These are phyloP conservation scores for Pythium chondricola DNA, from an alignment of 352 stramenopile genomes.

Conservation along the genomic window DNA sequence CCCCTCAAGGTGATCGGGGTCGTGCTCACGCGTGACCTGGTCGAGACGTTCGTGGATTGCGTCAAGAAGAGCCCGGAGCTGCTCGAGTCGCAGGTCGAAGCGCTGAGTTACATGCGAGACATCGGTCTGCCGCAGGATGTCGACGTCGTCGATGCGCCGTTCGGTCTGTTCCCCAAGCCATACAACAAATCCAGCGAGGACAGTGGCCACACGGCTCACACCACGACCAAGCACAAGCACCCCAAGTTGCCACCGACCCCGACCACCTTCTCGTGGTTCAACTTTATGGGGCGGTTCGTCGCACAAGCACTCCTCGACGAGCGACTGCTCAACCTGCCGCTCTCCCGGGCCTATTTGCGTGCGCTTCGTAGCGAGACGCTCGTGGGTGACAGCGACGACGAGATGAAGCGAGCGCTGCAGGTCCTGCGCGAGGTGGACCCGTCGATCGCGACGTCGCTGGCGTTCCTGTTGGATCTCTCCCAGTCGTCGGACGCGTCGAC, in stretches of 20 bases:
- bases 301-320: constrained; percentile 79
- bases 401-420: constrained; percentile 40
- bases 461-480: constrained; percentile 51
- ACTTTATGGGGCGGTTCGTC: constrained; percentile 66
- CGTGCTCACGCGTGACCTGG: constrained; percentile 29
- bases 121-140: constrained; percentile 15
- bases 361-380: constrained; percentile 49
- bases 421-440: constrained; percentile 69
- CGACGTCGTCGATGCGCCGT: constrained; percentile 37
- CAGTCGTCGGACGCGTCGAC: too few species aligned
- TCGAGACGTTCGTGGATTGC: constrained; percentile 44
- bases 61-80: constrained; percentile 48
- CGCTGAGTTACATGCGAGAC: constrained; percentile 49
- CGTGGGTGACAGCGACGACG: constrained; percentile 30
- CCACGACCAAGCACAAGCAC: constrained; percentile 14
- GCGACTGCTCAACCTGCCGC: constrained; percentile 71
- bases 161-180: constrained; percentile 48
- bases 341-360: constrained; percentile 69
- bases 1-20: constrained; percentile 45
- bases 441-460: constrained; percentile 54
- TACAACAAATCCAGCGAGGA: constrained; percentile 8
- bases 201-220: constrained; percentile 2
- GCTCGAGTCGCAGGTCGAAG: constrained; percentile 59
- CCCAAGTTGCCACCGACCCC: constrained; percentile 1
- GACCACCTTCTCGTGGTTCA: constrained; percentile 46